Base-by-base conservation (phyloP, 2,329 filamentous ascomycete genomes). In the Teratosphaeria destructans region DNA sequence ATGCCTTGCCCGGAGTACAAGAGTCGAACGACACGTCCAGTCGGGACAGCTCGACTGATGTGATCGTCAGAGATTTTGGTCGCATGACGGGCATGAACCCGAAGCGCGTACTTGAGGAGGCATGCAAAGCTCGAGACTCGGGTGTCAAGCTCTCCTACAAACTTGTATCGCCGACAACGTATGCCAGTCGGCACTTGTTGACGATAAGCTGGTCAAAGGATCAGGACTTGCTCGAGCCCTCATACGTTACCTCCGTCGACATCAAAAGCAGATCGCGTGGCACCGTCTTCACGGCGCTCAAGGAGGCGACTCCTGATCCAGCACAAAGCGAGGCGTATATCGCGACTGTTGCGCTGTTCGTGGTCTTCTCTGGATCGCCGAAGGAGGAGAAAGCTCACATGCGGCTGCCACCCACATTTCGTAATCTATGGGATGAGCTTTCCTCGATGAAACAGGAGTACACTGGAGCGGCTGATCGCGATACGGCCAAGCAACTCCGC, bases 241-340 rank as follows among this genome's bases (percentile, higher is more conserved):
- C 75, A 1, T 73, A 75, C 37, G 70, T 80, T 60, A 65, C 67
- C 35, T 75, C 73, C 7, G 69, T 84, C 29, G 71, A 69, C 1
- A 75, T 76, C 56, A 73, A 74, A 37, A 72, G 82, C 76, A 69
- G 72, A 73, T 57, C 77, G 64, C 72, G 73, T 53, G 73, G 71
- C 11, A 73, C 87, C 27, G 82, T 78, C 11, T 85, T 94, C 65
- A 87, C 85, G 52, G 96, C 96, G 87, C 79, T 76, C 3, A 80
- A 81, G 0, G 74, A 95, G 52, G 88, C 90, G 11, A 87, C 90
- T 0, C 84, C 90, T 0, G 87, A 90, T 57, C 66, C 79, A 12
- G 85, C 86, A 64, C 92, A 99, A 71, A 95, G 94, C 5, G 92
- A 97, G 72, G 86, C 87, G 1, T 97, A 87, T 66, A 82, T 94